phyloP scores from a whole-genome alignment of 345 rosid species.

The Gossypium anomalum region DNA sequence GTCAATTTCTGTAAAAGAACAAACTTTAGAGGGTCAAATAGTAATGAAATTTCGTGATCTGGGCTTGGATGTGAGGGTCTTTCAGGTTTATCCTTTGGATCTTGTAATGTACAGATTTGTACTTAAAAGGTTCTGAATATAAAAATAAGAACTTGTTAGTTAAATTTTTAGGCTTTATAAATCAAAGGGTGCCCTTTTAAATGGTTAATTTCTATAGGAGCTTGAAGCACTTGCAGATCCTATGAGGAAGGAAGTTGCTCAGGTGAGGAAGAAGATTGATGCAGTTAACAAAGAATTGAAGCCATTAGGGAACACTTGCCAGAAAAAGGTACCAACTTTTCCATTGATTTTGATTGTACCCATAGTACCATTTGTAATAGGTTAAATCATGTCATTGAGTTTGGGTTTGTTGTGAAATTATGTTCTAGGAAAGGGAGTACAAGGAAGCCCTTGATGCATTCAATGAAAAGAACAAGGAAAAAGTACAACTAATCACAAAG shows the following conservation, averaged over 20 bases:
- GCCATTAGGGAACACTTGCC: conserved; percentile 78
- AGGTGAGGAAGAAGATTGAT: conserved; percentile 88
- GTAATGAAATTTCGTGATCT: conserved; percentile 21
- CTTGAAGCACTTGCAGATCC: conserved; percentile 95
- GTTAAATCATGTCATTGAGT: conserved; percentile 15
- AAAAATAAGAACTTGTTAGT: neutral
- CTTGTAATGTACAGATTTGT: neutral
- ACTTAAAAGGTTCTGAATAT: neutral
- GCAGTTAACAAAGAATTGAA: conserved; percentile 88
- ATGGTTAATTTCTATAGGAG: conserved; percentile 43
- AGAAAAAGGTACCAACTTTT: conserved; percentile 66
- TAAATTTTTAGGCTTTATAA: conserved; percentile 11
- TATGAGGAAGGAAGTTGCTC: conserved; percentile 86
- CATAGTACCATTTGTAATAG: neutral
- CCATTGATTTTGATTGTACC: neutral
- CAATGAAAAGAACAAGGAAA: conserved; percentile 80
- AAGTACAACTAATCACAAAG: conserved; percentile 82
- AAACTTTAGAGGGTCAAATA: neutral
- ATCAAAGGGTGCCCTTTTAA: neutral
- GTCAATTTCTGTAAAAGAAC: neutral
- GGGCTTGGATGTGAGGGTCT: neutral
- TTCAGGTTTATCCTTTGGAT: neutral
- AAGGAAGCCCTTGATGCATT: conserved; percentile 79
- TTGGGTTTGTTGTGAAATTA: neutral
- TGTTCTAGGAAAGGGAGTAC: conserved; percentile 74